Evolutionary conservation across 176 grass and related monocot genomes (phyloP), one percentile per base, ranked within the genome.

Genomic region (Musa itinerans): DNA sequence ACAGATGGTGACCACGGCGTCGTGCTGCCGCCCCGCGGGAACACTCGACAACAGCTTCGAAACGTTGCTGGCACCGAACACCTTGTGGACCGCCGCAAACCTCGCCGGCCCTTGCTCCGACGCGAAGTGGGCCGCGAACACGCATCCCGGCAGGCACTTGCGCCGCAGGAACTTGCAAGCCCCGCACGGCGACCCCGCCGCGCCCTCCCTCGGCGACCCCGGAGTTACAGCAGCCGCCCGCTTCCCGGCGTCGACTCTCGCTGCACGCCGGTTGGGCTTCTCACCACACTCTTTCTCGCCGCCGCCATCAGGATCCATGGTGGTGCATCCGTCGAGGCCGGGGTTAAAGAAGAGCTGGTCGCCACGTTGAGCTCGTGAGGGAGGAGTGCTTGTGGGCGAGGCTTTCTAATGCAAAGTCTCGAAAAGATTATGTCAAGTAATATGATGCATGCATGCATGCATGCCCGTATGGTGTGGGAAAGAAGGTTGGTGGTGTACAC

Each of bases 131-230:
- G 68, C 8, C 12, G 68, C 68, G 68, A 70, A 70, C 20, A 70
- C 29, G 27, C 68, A 70, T 34, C 15, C 68, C 29, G 34, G 68
- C 68, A 57, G 53, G 72, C 53, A 74, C 53, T 74, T 74, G 52
- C 52, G 69, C 19, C 69, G 69, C 48, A 74, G 53, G 72, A 69
- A 69, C 67, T 69, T 69, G 67, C 67, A 69, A 13, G 67, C 67
- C 67, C 67, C 67, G 34, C 67, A 69, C 34, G 67, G 53, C 12
- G 72, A 51, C 29, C 34, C 68, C 2, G 16, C 68, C 8, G 68
- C 57, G 7, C 20, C 17, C 6, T 62, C 57, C 57, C 20, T 62
- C 17, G 4, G 57, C 57, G 57, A n/a, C 57, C 7, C 57, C 17
- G 57, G 16, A 57, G 54, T 15, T 8, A 62, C 3, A 3, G 6